Conservation (phyloP, 1,139 yeast genomes). For the Yamadazyma blattariae region DNA sequence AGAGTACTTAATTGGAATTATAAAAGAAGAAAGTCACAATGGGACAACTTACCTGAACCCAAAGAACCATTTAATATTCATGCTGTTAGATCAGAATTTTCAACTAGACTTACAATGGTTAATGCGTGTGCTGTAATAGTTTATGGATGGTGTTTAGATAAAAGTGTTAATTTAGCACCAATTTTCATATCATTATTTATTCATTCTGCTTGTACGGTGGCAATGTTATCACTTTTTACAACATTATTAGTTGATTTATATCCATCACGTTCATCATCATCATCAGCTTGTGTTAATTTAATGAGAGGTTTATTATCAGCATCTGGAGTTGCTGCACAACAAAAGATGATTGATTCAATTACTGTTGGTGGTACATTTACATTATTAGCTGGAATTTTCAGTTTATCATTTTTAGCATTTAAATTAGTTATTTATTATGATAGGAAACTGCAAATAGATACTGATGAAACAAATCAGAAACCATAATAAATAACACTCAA, state of each 20-base stretch:
- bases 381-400: constrained; percentile 38
- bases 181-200: constrained; percentile 55
- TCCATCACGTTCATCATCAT: constrained; percentile 28
- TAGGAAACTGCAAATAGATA: background rate
- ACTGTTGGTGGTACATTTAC: constrained; percentile 66
- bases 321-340: constrained; percentile 58
- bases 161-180: constrained; percentile 47
- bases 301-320: constrained; percentile 52
- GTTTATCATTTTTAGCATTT: constrained; percentile 5
- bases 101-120: constrained; percentile 20
- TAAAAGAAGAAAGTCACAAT: constrained; percentile 20
- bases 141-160: constrained; percentile 71
- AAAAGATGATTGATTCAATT: constrained; percentile 51
- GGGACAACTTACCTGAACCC: constrained; percentile 34
- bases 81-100: constrained; percentile 25
- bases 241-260: constrained; percentile 30
- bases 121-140: constrained; percentile 24
- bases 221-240: constrained; percentile 22
- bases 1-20: constrained; percentile 45
- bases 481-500: no score
- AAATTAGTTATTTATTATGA: constrained; percentile 3
- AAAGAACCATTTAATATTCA: constrained; percentile 21
- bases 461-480: background rate
- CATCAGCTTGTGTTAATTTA: constrained; percentile 30
- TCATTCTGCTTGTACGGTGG: constrained; percentile 34